phyloP scores from a whole-genome alignment of 495 filamentous ascomycete species.

The Letharia lupina region DNA sequence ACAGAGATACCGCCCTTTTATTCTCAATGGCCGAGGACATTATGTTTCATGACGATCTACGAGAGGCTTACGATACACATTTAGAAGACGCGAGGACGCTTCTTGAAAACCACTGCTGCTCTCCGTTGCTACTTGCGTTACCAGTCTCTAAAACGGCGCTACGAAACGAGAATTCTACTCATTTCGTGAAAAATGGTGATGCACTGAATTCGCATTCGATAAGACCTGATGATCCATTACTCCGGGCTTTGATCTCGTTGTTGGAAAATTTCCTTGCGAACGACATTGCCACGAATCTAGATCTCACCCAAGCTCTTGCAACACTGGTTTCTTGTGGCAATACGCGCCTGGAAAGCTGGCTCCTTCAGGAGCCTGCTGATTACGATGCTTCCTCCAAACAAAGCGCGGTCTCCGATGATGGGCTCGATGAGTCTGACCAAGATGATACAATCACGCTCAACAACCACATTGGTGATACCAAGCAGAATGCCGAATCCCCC shows the following conservation, averaged over 20 bases:
- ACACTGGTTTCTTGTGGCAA: slow-evolving; percentile 76
- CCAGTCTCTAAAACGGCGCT: slow-evolving; percentile 2
- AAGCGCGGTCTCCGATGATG: neutral
- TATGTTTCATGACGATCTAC: slow-evolving; percentile 58
- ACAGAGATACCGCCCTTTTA: slow-evolving; percentile 68
- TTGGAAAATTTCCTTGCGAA: slow-evolving; percentile 79
- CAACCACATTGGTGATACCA: neutral
- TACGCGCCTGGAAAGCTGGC: slow-evolving; percentile 79
- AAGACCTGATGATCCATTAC: slow-evolving; percentile 57
- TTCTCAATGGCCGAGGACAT: slow-evolving; percentile 65
- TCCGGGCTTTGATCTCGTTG: slow-evolving; percentile 59
- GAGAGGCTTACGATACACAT: slow-evolving; percentile 74
- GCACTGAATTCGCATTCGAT: slow-evolving; percentile 5
- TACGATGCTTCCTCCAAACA: slow-evolving; percentile 37
- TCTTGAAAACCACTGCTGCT: slow-evolving; percentile 76
- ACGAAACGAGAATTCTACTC: neutral
- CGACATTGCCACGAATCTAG: slow-evolving; percentile 79
- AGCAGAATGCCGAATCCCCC: neutral
- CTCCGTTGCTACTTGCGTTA: slow-evolving; percentile 45
- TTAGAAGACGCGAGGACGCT: slow-evolving; percentile 67
- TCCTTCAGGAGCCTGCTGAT: slow-evolving; percentile 62
- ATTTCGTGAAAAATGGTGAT: neutral
- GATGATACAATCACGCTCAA: slow-evolving; percentile 13
- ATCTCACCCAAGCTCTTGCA: slow-evolving; percentile 72
- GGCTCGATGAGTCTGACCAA: slow-evolving; percentile 1